phyloP scores from a whole-genome alignment of 345 rosid genomes.

The Euphorbia tirucalli region DNA sequence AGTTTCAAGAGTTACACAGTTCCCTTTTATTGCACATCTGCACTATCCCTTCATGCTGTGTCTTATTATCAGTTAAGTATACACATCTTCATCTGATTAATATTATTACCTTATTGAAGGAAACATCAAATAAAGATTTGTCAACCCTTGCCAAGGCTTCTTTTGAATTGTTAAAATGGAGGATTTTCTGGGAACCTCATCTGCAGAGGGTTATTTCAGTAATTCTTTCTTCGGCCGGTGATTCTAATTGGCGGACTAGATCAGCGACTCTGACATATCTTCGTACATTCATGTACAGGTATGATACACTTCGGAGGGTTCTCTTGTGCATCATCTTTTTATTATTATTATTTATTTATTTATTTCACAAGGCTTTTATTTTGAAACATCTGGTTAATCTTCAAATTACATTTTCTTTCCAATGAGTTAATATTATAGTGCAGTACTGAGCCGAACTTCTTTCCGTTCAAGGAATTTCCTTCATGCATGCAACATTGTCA shows the following conservation, averaged over 20 bases:
- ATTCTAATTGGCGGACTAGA: constrained; percentile 95
- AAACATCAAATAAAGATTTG: constrained; percentile 94
- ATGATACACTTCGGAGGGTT: constrained; percentile 17
- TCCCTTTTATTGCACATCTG: no score
- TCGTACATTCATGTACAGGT: constrained; percentile 96
- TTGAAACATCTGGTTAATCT: not conserved
- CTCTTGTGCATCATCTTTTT: not conserved
- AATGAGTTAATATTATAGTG: not conserved
- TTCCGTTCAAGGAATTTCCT: not conserved
- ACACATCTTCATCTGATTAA: constrained; percentile 21
- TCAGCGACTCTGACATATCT: constrained; percentile 90
- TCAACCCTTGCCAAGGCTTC: constrained; percentile 94
- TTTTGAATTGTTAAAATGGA: constrained; percentile 93
- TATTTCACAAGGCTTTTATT: not conserved
- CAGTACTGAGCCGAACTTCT: not conserved
- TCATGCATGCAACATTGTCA: not conserved
- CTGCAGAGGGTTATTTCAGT: constrained; percentile 68
- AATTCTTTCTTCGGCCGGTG: constrained; percentile 69
- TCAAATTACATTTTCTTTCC: not conserved
- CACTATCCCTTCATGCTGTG: not conserved
- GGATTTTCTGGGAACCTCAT: constrained; percentile 73
- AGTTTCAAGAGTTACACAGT: not conserved
- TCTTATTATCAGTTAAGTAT: not conserved
- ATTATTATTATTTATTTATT: no score
- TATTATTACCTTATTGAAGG: constrained; percentile 46